A percentile compares a stretch with the other conserved stretches of the same genome.
These are phyloP conservation scores for Debaryomyces fabryi DNA, from an alignment of 1,139 yeast species.

Conservation along the genomic window DNA sequence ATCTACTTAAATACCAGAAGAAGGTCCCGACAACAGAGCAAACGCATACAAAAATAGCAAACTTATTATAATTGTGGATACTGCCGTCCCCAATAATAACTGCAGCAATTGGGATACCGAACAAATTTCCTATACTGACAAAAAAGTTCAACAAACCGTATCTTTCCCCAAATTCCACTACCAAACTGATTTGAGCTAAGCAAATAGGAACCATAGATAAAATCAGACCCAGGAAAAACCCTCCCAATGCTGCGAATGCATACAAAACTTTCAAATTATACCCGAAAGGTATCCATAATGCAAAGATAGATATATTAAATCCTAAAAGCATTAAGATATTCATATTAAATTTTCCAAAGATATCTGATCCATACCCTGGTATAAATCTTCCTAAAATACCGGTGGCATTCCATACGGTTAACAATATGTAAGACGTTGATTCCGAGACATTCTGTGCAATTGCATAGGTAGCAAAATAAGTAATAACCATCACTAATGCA, in stretches of 20 bases:
- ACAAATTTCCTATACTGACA: slow-evolving; percentile 42
- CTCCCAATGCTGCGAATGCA: slow-evolving; percentile 38
- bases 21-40: slow-evolving; percentile 30
- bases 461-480: slow-evolving; percentile 48
- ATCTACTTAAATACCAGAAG: slow-evolving; percentile 39
- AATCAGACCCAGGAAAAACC: slow-evolving; percentile 33
- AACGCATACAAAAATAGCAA: slow-evolving; percentile 39
- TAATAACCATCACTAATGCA: slow-evolving; percentile 52
- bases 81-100: slow-evolving; percentile 42
- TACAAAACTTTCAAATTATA: slow-evolving; percentile 30
- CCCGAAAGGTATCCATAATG: slow-evolving; percentile 47
- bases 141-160: slow-evolving; percentile 43
- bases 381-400: slow-evolving; percentile 43
- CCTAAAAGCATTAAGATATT: slow-evolving; percentile 40
- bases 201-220: slow-evolving; percentile 45
- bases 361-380: slow-evolving; percentile 43
- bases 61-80: slow-evolving; percentile 32
- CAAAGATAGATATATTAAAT: slow-evolving; percentile 33
- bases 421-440: slow-evolving; percentile 36
- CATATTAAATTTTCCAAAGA: slow-evolving; percentile 41
- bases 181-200: slow-evolving; percentile 42
- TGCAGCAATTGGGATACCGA: slow-evolving; percentile 47
- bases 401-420: slow-evolving; percentile 43
- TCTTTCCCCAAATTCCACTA: slow-evolving; percentile 40
- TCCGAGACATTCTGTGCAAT: slow-evolving; percentile 43